These are phyloP conservation scores for Candida rishiriensis DNA, from an alignment of 805 yeast genomes.

Conservation along the genomic window DNA sequence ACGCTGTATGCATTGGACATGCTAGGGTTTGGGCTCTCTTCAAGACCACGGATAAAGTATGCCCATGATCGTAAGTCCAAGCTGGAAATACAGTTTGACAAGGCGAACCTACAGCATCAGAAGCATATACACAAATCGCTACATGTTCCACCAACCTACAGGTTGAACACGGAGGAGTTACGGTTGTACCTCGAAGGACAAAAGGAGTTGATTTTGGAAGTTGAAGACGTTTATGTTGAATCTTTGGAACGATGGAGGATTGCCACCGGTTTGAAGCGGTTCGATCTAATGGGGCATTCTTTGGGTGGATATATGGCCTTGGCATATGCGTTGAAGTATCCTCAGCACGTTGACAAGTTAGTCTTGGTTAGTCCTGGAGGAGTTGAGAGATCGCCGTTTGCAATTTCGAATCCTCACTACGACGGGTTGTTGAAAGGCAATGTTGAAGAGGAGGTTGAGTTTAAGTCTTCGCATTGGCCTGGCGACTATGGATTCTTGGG, in stretches of 20 bases:
- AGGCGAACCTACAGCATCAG: slow-evolving; percentile 10
- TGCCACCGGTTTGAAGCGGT: slow-evolving; percentile 41
- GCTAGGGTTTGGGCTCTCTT: slow-evolving; percentile 52
- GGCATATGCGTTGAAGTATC: slow-evolving; percentile 57
- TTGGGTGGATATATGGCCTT: slow-evolving; percentile 73
- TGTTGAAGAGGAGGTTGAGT: slow-evolving; percentile 4
- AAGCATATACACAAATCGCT: slow-evolving; percentile 23
- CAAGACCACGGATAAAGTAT: slow-evolving; percentile 36
- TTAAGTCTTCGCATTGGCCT: slow-evolving; percentile 40
- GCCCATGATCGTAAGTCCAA: slow-evolving; percentile 23
- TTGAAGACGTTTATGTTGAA: slow-evolving; percentile 53
- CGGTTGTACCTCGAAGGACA: slow-evolving; percentile 30
- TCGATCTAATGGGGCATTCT: slow-evolving; percentile 72
- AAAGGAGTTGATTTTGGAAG: slow-evolving; percentile 34
- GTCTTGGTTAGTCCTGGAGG: slow-evolving; percentile 75
- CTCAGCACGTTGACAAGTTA: slow-evolving; percentile 47
- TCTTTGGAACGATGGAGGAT: slow-evolving; percentile 65
- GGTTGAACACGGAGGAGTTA: slow-evolving; percentile 16
- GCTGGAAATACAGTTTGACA: slow-evolving; percentile 22
- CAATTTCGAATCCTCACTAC: slow-evolving; percentile 42
- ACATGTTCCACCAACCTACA: slow-evolving; percentile 18
- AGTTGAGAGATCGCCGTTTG: slow-evolving; percentile 62
- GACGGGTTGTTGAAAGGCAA: slow-evolving; percentile 3
- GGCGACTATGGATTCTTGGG: slow-evolving; percentile 41
- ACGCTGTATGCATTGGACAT: slow-evolving; percentile 42